Evolutionary conservation across 1,284 basidiomycete genomes (phyloP), one percentile per base, ranked within the genome.

Genomic region (Papiliotrema laurentii): DNA sequence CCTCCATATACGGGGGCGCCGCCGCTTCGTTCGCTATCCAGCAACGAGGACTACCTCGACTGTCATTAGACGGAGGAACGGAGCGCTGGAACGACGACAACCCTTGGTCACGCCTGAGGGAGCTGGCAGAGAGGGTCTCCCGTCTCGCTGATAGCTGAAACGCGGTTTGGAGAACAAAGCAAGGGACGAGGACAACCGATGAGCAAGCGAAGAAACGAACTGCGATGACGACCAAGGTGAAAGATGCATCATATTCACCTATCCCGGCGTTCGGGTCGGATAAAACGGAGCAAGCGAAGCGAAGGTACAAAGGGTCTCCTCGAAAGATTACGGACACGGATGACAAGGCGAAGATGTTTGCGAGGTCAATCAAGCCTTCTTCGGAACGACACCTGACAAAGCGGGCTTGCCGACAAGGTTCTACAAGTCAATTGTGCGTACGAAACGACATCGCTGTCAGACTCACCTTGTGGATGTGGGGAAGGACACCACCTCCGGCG

Each of bases 381-480:
- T 44, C 25, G 24, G 40, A 28, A 42, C n/a, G 40, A 19, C 25
- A 28, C 11, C 19, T 22, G 25, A 7, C 7, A 37, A 11, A 9
- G 7, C 25, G n/a, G 40, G 40, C 40, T 44, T 33, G 25, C 30
- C 16, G 31, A 33, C 43, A 18, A 44, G 18, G 21, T 35, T 44
- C 43, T 44, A 18, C 43, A 24, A 6, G 27, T 31, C 41, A 30
- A 19, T 5, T 5, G 10, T 30, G 36, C 26, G 36, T 28, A 19
- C 9, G 25, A 33, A 38, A 39, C 16, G 35, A 24, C 13, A 14
- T 14, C 27, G 38, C n/a, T 19, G 33, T 27, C 10, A 4, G 34
- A 51, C 69, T 21, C 34, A 72, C 72, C 83, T 94, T 94, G 82
- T 97, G 91, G 68, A 97, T 97, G 78, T 96, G 93, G 13, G 92